A percentile compares a stretch with the other conserved stretches of the same genome.
Evolutionary conservation across 2,329 filamentous ascomycete genomes (phyloP).

Genomic region (Lecanicillium sp.): DNA sequence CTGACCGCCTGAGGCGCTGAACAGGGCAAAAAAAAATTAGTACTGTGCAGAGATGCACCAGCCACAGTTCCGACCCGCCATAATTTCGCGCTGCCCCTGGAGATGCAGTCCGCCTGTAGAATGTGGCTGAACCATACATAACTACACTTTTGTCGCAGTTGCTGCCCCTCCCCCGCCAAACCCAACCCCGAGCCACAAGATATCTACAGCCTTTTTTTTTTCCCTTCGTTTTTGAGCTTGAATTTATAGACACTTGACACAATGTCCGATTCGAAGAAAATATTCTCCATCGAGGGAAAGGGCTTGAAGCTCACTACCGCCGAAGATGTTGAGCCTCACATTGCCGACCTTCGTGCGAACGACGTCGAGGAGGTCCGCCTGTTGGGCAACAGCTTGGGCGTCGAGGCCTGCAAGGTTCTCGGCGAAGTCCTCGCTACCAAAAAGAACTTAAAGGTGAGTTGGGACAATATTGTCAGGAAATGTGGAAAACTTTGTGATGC

Average conservation of each 20-base stretch:
- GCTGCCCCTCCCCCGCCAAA: conserved; percentile 16
- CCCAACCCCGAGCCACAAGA: conserved; percentile 1
- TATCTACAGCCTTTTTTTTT: conserved; percentile 1
- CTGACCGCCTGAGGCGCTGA: conserved; percentile 9
- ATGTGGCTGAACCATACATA: conserved; percentile 4
- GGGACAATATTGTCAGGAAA: too few relatives aligned
- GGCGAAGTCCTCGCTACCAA: conserved; percentile 80
- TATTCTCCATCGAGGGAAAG: conserved; percentile 89
- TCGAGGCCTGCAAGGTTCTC: conserved; percentile 79
- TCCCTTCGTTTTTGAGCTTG: not conserved
- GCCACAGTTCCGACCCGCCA: conserved; percentile 2
- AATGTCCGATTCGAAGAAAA: conserved; percentile 52
- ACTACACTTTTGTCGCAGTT: not conserved
- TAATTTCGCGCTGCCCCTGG: conserved; percentile 12
- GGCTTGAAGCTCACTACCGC: conserved; percentile 88
- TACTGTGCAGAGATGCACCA: not conserved
- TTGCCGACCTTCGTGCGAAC: conserved; percentile 66
- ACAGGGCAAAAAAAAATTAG: not conserved
- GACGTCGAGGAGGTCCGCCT: conserved; percentile 82
- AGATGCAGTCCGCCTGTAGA: not conserved
- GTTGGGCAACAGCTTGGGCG: conserved; percentile 85
- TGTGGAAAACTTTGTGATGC: not conserved
- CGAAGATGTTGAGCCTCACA: conserved; percentile 78
- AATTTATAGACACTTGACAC: not conserved
- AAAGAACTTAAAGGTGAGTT: conserved; percentile 69